Conservation (phyloP, 2,329 filamentous ascomycete genomes). For the Lachnellula suecica region DNA sequence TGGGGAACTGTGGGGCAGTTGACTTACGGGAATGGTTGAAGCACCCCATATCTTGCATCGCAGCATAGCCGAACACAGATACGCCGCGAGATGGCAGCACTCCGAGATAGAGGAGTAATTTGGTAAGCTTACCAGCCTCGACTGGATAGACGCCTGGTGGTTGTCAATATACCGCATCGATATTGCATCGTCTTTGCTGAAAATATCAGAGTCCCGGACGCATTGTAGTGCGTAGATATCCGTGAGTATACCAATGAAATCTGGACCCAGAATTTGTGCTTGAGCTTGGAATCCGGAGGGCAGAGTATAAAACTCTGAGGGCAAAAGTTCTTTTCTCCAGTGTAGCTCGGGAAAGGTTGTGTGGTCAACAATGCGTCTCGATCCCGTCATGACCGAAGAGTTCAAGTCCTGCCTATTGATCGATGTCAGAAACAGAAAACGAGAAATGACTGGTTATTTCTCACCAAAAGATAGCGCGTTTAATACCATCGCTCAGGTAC, state of each 20-base stretch:
- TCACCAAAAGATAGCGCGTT: constrained; percentile 46
- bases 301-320: constrained; percentile 30
- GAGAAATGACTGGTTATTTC: constrained; percentile 4
- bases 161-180: constrained; percentile 38
- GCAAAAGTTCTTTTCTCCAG: constrained; percentile 38
- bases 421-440: constrained; percentile 6
- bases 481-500: constrained; percentile 38
- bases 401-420: constrained; percentile 43
- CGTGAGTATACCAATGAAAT: constrained; percentile 37
- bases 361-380: constrained; percentile 39
- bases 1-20: constrained; percentile 1
- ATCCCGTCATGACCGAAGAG: constrained; percentile 38
- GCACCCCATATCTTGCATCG: constrained; percentile 41
- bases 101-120: constrained; percentile 26
- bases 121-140: constrained; percentile 33
- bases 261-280: constrained; percentile 26
- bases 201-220: constrained; percentile 33
- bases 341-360: constrained; percentile 41
- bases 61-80: constrained; percentile 40
- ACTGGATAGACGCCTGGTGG: constrained; percentile 43
- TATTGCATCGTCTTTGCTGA: constrained; percentile 17
- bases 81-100: constrained; percentile 40
- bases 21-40: constrained; percentile 39
- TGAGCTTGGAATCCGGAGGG: constrained; percentile 35
- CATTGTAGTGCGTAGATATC: constrained; percentile 40